Conservation (phyloP, 2,329 filamentous ascomycete genomes). For the Xylaria sp. region DNA sequence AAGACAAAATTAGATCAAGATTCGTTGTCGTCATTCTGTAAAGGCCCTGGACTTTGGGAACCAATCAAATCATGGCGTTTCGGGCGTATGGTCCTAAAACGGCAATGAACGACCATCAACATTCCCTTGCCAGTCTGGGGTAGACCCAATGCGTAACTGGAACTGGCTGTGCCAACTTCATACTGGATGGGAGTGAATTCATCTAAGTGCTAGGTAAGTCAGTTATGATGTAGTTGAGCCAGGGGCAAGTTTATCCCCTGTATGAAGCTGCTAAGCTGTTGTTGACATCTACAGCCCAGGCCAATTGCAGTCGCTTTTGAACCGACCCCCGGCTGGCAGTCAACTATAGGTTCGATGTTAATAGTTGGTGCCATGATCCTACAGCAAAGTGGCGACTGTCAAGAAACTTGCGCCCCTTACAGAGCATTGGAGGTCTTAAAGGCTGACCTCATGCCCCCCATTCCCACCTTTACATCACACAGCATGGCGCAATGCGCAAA, state of each 20-base stretch:
- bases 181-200: conserved; percentile 5
- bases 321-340: neutral
- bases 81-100: conserved; percentile 16
- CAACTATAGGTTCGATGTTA: neutral
- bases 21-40: conserved; percentile 33
- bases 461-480: conserved; percentile 24
- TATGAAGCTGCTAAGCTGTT: neutral
- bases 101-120: conserved; percentile 30
- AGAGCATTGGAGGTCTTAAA: conserved; percentile 32
- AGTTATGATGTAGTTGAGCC: conserved; percentile 30
- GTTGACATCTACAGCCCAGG: neutral
- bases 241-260: conserved; percentile 19
- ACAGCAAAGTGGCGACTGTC: conserved; percentile 18
- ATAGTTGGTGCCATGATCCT: conserved; percentile 7
- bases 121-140: conserved; percentile 23
- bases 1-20: neutral
- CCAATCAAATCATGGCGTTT: conserved; percentile 30
- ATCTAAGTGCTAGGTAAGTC: conserved; percentile 2
- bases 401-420: neutral
- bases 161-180: conserved; percentile 5
- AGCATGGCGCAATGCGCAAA: conserved; percentile 19
- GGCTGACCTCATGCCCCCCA: conserved; percentile 45
- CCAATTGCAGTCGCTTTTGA: conserved; percentile 6
- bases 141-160: conserved; percentile 8
- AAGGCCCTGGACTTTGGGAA: neutral